A percentile compares a stretch with the other conserved stretches of the same genome.
Conservation (phyloP, 2,329 filamentous ascomycete species). For the Paracoccidioides brasiliensis region DNA sequence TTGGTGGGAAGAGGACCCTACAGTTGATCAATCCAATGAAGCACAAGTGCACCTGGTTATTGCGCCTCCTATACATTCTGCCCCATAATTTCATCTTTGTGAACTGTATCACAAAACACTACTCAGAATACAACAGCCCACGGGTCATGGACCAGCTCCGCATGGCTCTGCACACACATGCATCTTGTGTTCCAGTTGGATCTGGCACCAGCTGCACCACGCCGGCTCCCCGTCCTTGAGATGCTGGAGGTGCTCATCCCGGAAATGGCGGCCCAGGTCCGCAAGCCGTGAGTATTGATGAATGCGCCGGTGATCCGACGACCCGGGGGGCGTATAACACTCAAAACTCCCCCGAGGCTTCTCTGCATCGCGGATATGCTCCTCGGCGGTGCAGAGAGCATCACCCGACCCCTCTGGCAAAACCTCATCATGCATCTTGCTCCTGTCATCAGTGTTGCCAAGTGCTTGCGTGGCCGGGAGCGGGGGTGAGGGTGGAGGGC, state of each 20-base stretch:
- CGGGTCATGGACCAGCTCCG: conserved; percentile 1
- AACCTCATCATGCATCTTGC: background rate
- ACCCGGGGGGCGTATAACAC: background rate
- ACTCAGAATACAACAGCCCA: too few species aligned
- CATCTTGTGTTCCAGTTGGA: conserved; percentile 3
- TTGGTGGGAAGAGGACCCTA: background rate
- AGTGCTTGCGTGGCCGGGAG: background rate
- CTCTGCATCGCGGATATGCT: background rate
- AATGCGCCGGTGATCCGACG: conserved; percentile 1
- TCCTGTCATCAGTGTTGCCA: background rate
- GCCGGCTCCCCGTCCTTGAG: background rate
- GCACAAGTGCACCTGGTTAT: too few species aligned
- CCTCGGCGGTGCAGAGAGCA: background rate
- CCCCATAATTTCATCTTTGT: background rate
- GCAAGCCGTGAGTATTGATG: background rate
- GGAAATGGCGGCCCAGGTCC: conserved; percentile 1
- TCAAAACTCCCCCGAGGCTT: background rate
- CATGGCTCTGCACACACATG: conserved; percentile 1
- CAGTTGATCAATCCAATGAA: background rate
- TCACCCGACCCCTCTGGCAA: background rate
- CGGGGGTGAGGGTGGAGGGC: background rate
- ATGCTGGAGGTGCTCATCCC: background rate
- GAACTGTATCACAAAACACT: too few species aligned
- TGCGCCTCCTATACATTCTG: too few species aligned
- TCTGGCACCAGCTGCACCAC: background rate